Conservation (phyloP, 176 grass and related monocot species). For the Lolium rigidum region DNA sequence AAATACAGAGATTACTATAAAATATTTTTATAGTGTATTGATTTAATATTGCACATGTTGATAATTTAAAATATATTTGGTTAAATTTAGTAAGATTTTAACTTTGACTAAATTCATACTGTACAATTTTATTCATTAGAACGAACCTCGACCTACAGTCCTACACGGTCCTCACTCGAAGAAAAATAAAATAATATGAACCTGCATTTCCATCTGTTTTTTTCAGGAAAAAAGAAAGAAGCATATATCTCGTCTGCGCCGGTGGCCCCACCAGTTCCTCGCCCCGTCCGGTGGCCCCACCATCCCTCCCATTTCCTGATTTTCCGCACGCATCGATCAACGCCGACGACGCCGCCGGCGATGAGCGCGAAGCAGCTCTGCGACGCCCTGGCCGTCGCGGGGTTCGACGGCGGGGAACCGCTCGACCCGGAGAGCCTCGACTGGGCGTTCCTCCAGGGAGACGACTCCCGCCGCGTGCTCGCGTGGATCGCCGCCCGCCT, state of each 20-base stretch:
- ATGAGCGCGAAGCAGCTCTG: slow-evolving; percentile 80
- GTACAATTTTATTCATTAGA: too few relatives aligned
- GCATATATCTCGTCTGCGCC: neutral
- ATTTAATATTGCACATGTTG: too few relatives aligned
- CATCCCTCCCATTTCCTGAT: neutral
- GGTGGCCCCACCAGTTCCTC: neutral
- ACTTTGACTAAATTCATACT: too few relatives aligned
- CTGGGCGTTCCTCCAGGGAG: slow-evolving; percentile 93
- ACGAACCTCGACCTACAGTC: too few relatives aligned
- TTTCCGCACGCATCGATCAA: slow-evolving; percentile 16
- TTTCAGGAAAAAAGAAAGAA: too few relatives aligned
- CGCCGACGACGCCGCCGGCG: slow-evolving; percentile 25
- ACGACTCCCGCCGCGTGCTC: slow-evolving; percentile 70
- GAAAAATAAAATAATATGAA: too few relatives aligned
- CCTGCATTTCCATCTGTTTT: too few relatives aligned
- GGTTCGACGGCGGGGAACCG: slow-evolving; percentile 66
- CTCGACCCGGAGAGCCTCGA: slow-evolving; percentile 83
- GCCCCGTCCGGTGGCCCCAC: slow-evolving; percentile 17
- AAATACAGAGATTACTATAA: too few relatives aligned
- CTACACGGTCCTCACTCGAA: too few relatives aligned
- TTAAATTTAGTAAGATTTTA: too few relatives aligned
- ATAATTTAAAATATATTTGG: too few relatives aligned
- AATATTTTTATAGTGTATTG: too few relatives aligned
- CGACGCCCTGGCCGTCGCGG: slow-evolving; percentile 63
- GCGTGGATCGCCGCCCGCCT: slow-evolving; percentile 87